A percentile compares a stretch with the other conserved stretches of the same genome.
Conservation (phyloP, 495 filamentous ascomycete genomes). For the Daldinia concentrica region DNA sequence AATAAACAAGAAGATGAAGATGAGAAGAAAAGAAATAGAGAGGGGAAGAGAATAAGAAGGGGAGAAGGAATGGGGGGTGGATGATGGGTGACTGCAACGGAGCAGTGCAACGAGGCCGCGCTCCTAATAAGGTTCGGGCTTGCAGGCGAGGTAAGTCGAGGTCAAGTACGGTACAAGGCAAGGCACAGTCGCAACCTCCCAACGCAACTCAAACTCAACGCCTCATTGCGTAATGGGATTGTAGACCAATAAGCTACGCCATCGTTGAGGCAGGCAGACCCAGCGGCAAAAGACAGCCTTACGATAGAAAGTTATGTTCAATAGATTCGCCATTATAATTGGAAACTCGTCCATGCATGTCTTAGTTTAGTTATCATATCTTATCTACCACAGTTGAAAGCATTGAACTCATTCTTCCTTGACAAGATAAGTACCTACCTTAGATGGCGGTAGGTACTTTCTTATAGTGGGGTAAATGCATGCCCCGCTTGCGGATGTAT, state of each 20-base stretch:
- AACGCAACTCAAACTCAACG: constrained; percentile 30
- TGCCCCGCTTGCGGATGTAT: not conserved
- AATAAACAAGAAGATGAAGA: not conserved
- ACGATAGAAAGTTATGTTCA: not conserved
- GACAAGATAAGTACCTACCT: not conserved
- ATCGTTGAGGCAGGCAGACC: constrained; percentile 3
- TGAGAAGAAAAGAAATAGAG: constrained; percentile 6
- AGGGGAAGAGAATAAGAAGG: constrained; percentile 8
- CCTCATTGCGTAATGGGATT: constrained; percentile 36
- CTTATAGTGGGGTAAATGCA: not conserved
- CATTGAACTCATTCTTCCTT: not conserved
- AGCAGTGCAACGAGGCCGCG: constrained; percentile 19
- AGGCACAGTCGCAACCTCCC: constrained; percentile 24
- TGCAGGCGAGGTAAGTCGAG: constrained; percentile 16
- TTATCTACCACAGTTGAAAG: not conserved
- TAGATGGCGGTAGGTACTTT: not conserved
- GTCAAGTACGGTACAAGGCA: constrained; percentile 5
- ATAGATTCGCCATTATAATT: not conserved
- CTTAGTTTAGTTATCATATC: not conserved
- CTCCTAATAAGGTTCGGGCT: constrained; percentile 28
- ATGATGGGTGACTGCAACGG: constrained; percentile 23
- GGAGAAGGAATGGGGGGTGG: constrained; percentile 5
- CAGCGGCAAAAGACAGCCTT: not conserved
- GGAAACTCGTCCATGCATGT: not conserved
- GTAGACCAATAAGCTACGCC: constrained; percentile 28